A percentile compares a stretch with the other conserved stretches of the same genome.
Evolutionary conservation across 2,329 filamentous ascomycete genomes (phyloP).

Genomic region (Endothia cerciana): DNA sequence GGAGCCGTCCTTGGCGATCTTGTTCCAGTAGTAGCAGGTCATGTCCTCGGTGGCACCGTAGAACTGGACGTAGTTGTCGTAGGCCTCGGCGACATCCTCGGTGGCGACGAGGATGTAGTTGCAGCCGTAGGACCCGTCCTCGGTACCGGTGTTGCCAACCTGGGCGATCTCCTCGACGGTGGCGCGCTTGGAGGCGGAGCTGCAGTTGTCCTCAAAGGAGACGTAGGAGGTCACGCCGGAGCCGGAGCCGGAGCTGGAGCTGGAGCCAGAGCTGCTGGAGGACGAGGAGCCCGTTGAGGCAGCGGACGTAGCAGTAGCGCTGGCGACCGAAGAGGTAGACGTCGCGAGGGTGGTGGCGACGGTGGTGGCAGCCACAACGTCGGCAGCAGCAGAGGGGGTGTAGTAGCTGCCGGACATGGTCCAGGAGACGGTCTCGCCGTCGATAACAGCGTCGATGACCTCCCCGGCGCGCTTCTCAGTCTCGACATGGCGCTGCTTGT

Average conservation of each 20-base stretch:
- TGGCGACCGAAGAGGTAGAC: not conserved
- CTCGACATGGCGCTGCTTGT: slow-evolving; percentile 37
- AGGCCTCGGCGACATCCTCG: slow-evolving; percentile 41
- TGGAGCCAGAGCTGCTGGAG: slow-evolving; percentile 49
- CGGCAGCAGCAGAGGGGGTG: slow-evolving; percentile 21
- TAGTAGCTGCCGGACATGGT: slow-evolving; percentile 31
- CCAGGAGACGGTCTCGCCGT: slow-evolving; percentile 37
- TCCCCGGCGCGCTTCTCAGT: slow-evolving; percentile 31
- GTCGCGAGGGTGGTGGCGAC: slow-evolving; percentile 12
- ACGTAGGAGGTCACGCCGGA: slow-evolving; percentile 31
- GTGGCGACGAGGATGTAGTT: slow-evolving; percentile 53
- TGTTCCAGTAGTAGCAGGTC: slow-evolving; percentile 54
- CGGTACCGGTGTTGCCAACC: slow-evolving; percentile 50
- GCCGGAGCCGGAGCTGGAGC: slow-evolving; percentile 52
- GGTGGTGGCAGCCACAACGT: slow-evolving; percentile 9
- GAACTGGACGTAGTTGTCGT: slow-evolving; percentile 38
- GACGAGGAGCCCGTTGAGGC: slow-evolving; percentile 20
- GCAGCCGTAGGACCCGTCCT: slow-evolving; percentile 49
- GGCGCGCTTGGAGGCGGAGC: slow-evolving; percentile 43
- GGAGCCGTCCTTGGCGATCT: slow-evolving; percentile 50
- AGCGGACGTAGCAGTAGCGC: slow-evolving; percentile 15
- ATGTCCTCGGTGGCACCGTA: slow-evolving; percentile 35
- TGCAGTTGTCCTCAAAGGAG: slow-evolving; percentile 42
- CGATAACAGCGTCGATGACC: slow-evolving; percentile 34
- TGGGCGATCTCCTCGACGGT: slow-evolving; percentile 51